Percentiles rank a stretch among this genome's conserved stretches.
Conservation (phyloP, 495 filamentous ascomycete species). For the Penicillium longicatenatum region DNA sequence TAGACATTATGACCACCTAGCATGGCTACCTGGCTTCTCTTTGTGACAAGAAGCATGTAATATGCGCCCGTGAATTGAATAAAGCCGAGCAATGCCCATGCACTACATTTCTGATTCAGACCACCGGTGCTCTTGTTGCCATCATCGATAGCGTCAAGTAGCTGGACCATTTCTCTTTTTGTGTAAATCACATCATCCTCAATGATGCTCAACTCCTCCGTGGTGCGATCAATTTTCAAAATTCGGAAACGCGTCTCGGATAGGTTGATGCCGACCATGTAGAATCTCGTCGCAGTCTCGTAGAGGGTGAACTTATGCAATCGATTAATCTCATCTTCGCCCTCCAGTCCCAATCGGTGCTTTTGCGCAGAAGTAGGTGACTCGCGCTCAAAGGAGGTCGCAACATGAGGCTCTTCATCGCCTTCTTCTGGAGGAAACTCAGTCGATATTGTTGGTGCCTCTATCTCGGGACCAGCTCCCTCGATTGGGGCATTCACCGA, state of each 20-base stretch:
- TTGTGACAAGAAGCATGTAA: slow-evolving; percentile 96
- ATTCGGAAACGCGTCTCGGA: slow-evolving; percentile 86
- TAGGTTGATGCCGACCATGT: slow-evolving; percentile 89
- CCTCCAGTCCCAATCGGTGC: slow-evolving; percentile 55
- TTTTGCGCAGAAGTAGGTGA: slow-evolving; percentile 41
- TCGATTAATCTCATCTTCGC: slow-evolving; percentile 70
- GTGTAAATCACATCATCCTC: slow-evolving; percentile 96
- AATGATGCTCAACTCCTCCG: slow-evolving; percentile 77
- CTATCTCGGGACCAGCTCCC: slow-evolving; percentile 13
- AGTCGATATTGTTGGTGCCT: slow-evolving; percentile 19
- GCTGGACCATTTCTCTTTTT: slow-evolving; percentile 87
- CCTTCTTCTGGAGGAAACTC: slow-evolving; percentile 33
- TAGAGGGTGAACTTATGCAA: slow-evolving; percentile 97
- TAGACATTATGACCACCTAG: slow-evolving; percentile 95
- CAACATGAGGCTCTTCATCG: slow-evolving; percentile 46
- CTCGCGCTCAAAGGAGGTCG: slow-evolving; percentile 48
- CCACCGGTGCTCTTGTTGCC: slow-evolving; percentile 93
- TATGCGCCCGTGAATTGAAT: slow-evolving; percentile 95
- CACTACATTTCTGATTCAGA: slow-evolving; percentile 83
- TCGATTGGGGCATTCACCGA: slow-evolving; percentile 17
- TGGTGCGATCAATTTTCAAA: slow-evolving; percentile 89
- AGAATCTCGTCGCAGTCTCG: slow-evolving; percentile 89
- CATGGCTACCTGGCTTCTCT: slow-evolving; percentile 93
- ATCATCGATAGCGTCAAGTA: slow-evolving; percentile 92
- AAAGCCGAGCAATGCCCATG: slow-evolving; percentile 93